phyloP scores from a whole-genome alignment of 1,139 yeast species.

The Diutina mesorugosa region DNA sequence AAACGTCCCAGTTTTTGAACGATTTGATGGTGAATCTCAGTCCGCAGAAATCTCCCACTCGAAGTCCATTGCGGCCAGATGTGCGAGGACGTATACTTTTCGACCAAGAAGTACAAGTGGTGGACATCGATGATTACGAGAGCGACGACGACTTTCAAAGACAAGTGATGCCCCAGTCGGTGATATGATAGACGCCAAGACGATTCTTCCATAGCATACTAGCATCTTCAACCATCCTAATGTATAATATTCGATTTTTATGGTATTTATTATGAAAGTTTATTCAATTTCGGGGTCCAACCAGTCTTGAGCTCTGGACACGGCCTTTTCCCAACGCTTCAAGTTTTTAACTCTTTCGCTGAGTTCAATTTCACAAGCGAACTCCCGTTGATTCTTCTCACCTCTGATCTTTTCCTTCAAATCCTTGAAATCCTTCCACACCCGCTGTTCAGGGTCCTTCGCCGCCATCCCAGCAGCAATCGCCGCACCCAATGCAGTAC shows the following conservation, averaged over 20 bases:
- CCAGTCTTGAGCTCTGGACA: constrained; percentile 73
- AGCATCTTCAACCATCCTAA: neutral
- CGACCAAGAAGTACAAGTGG: constrained; percentile 5
- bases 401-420: constrained; percentile 25
- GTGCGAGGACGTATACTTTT: constrained; percentile 4
- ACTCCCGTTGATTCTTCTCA: constrained; percentile 27
- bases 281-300: constrained; percentile 23
- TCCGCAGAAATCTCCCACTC: constrained; percentile 4
- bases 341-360: constrained; percentile 51
- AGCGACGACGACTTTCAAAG: neutral
- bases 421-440: constrained; percentile 72
- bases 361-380: constrained; percentile 14
- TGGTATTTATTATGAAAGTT: constrained; percentile 8
- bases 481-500: constrained; percentile 95
- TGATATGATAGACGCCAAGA: neutral
- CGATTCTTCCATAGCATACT: neutral
- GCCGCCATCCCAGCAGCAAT: constrained; percentile 83
- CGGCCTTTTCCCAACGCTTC: constrained; percentile 74
- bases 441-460: constrained; percentile 41
- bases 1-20: constrained; percentile 18
- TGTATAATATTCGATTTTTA: neutral
- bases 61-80: constrained; percentile 4
- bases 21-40: constrained; percentile 8
- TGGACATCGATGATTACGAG: constrained; percentile 17
- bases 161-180: neutral